Base-by-base conservation (phyloP, 2,329 filamentous ascomycete species). In the Ophiostoma ips region DNA sequence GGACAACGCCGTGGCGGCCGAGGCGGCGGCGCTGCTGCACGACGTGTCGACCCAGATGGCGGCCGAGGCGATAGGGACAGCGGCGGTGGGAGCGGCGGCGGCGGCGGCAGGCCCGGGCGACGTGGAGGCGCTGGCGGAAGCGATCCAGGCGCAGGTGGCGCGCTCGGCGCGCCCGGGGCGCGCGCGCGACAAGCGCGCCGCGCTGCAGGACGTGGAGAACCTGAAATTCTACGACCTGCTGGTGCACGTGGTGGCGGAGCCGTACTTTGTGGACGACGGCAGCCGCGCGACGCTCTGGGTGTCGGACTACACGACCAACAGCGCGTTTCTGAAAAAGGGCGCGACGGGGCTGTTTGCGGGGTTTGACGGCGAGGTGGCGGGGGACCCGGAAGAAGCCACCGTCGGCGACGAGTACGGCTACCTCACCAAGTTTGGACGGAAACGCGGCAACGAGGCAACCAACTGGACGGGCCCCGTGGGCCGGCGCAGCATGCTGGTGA, bases 291-390 rank as follows among this genome's bases (percentile, higher is more conserved):
- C 78, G 5, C 55, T 95, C 0, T 88, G 88, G 69, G 68, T 94
- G 16, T 84, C 85, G 0, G 89, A 95, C 63, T 95, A 89, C 62
- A 94, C 87, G 0, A 67, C 76, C 47, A 87, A 95, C 58, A 59
- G 69, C 0, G 53, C 59, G 1, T 79, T 95, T 52, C 81, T 73
- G 55, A 64, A 79, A 34, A 78, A 67, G 46, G 58, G 59, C 11
- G 64, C 58, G 52, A 12, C 40, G 28, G 60, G 18, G 2, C 8
- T 43, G 3, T 43, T 30, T 18, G 40, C 40, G 21, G 24, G 16
- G 15, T 43, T 43, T 43, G 40, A 43, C 15, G 11, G 15, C 40
- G 24, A 9, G 5, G 30, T 10, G 9, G 5, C 28, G 61, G 21
- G 58, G 18, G 54, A 3, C 60, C 6, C 40, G 7, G 62, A 5